Conservation (phyloP, 2,329 filamentous ascomycete genomes). For the Fusarium hainanense region DNA sequence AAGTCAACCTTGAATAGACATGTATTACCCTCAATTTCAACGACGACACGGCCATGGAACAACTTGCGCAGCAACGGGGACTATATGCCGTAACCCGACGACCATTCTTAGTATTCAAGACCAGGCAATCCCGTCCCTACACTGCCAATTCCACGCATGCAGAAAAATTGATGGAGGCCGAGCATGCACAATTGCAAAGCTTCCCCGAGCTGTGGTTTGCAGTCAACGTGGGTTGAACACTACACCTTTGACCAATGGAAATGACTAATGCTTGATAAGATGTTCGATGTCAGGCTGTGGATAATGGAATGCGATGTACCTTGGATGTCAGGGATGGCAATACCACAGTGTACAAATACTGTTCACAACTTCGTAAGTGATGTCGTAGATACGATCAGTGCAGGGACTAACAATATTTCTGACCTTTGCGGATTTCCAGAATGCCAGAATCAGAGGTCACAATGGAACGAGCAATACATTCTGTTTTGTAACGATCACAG, state of each 20-base stretch:
- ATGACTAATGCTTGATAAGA: constrained; percentile 33
- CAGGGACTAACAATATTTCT: background rate
- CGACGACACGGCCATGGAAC: background rate
- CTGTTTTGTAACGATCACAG: constrained; percentile 47
- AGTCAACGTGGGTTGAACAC: constrained; percentile 40
- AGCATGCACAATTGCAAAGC: constrained; percentile 38
- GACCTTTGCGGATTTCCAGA: constrained; percentile 45
- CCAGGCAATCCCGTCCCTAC: constrained; percentile 30
- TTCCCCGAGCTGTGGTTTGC: constrained; percentile 39
- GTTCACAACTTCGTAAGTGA: constrained; percentile 42
- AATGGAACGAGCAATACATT: constrained; percentile 34
- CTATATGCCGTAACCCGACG: constrained; percentile 36
- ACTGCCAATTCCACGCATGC: constrained; percentile 45
- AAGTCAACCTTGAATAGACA: background rate
- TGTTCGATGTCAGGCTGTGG: constrained; percentile 39
- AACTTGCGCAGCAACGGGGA: constrained; percentile 40
- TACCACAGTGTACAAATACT: constrained; percentile 33
- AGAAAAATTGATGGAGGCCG: constrained; percentile 38
- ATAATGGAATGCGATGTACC: constrained; percentile 39
- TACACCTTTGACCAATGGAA: no score
- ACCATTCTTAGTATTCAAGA: constrained; percentile 28
- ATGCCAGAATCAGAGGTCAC: constrained; percentile 40
- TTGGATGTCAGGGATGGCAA: constrained; percentile 39
- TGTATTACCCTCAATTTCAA: constrained; percentile 7
- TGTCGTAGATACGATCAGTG: background rate